These are phyloP conservation scores for Cardamine occulta DNA, from an alignment of 345 rosid species.

Conservation along the genomic window DNA sequence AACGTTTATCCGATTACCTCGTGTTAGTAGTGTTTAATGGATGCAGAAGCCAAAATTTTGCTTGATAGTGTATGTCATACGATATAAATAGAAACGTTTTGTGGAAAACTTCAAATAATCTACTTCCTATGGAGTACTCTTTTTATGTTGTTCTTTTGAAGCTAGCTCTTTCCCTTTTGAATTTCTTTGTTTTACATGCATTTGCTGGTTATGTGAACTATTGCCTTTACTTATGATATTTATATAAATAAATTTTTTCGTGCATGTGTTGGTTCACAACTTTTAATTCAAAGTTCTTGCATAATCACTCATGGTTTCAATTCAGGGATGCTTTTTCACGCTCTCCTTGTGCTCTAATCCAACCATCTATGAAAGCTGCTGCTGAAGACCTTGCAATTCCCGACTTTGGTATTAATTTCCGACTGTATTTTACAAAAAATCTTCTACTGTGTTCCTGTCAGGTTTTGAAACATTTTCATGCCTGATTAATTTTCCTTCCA, in stretches of 20 bases:
- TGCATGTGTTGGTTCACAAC: slow-evolving; percentile 14
- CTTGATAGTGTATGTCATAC: slow-evolving; percentile 25
- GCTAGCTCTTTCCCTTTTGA: slow-evolving; percentile 17
- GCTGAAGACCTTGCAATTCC: slow-evolving; percentile 61
- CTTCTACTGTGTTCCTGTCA: slow-evolving; percentile 10
- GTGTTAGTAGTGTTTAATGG: neutral
- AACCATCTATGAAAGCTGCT: slow-evolving; percentile 76
- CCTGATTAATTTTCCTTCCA: slow-evolving; percentile 35
- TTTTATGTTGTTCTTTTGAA: neutral
- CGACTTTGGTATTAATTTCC: slow-evolving; percentile 64
- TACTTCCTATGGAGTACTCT: neutral
- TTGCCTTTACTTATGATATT: neutral
- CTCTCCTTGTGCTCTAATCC: slow-evolving; percentile 88
- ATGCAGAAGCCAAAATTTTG: slow-evolving; percentile 4
- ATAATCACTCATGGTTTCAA: slow-evolving; percentile 35
- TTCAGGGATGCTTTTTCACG: slow-evolving; percentile 91
- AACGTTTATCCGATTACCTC: slow-evolving; percentile 1
- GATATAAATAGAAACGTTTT: neutral
- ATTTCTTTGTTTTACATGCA: slow-evolving; percentile 8
- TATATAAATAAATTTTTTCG: neutral
- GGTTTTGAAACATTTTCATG: slow-evolving; percentile 15
- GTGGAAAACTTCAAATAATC: slow-evolving; percentile 9
- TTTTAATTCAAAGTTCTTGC: slow-evolving; percentile 15
- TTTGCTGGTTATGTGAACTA: slow-evolving; percentile 12
- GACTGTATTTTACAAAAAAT: neutral